Percentiles rank a stretch among this genome's conserved stretches.
These are phyloP conservation scores for Escovopsis sp. DNA, from an alignment of 2,329 filamentous ascomycete species.

Conservation along the genomic window DNA sequence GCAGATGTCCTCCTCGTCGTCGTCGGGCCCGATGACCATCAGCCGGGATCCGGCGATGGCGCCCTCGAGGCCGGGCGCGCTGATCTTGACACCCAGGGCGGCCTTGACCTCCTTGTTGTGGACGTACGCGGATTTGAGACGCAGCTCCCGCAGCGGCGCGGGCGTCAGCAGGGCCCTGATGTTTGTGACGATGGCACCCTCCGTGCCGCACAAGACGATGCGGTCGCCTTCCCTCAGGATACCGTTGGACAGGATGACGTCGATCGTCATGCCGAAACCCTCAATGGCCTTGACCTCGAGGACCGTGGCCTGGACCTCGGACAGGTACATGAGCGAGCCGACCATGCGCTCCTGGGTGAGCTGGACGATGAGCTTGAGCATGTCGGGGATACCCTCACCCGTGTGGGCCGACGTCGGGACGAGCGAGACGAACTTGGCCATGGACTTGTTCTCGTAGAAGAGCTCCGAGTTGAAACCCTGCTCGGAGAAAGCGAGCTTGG, in stretches of 20 bases:
- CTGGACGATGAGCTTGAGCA: slow-evolving; percentile 87
- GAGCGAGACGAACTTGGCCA: slow-evolving; percentile 87
- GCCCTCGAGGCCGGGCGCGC: slow-evolving; percentile 84
- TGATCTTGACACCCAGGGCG: slow-evolving; percentile 96
- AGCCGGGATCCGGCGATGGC: slow-evolving; percentile 93
- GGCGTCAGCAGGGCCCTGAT: slow-evolving; percentile 90
- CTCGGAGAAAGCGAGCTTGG: slow-evolving; percentile 87
- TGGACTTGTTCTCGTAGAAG: slow-evolving; percentile 95
- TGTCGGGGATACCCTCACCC: slow-evolving; percentile 97
- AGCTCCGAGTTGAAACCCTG: slow-evolving; percentile 97
- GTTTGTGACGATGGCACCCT: slow-evolving; percentile 88
- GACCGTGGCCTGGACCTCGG: slow-evolving; percentile 93
- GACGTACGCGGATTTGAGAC: slow-evolving; percentile 90
- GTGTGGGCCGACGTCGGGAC: slow-evolving; percentile 95
- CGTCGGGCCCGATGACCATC: slow-evolving; percentile 83
- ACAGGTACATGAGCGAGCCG: slow-evolving; percentile 92
- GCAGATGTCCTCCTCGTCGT: slow-evolving; percentile 92
- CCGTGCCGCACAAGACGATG: slow-evolving; percentile 90
- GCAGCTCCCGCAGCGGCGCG: slow-evolving; percentile 81
- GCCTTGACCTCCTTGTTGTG: slow-evolving; percentile 99
- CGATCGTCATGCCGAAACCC: slow-evolving; percentile 96
- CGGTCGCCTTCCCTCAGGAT: slow-evolving; percentile 86
- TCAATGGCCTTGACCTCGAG: slow-evolving; percentile 99
- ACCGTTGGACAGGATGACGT: slow-evolving; percentile 93
- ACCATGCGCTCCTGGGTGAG: slow-evolving; percentile 97